A percentile compares a stretch with the other conserved stretches of the same genome.
Conservation (phyloP, 2,329 filamentous ascomycete genomes). For the Cytospora mali region DNA sequence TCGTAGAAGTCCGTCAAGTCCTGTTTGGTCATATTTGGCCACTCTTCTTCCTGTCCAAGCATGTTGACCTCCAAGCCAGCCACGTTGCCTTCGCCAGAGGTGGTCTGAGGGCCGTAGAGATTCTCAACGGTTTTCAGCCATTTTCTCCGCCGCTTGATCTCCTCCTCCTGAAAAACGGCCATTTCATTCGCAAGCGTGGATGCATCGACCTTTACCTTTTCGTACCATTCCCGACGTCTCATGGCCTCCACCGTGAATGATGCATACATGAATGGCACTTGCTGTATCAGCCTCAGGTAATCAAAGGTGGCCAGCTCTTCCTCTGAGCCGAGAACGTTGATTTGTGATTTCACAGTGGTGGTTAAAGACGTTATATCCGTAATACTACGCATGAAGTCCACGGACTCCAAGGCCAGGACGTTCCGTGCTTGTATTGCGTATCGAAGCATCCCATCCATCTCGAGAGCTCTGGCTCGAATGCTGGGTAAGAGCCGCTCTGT, state of each 20-base stretch:
- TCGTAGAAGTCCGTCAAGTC: slow-evolving; percentile 77
- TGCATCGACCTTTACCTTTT: slow-evolving; percentile 87
- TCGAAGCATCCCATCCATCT: slow-evolving; percentile 64
- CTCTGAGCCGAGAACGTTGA: slow-evolving; percentile 71
- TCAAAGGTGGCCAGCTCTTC: slow-evolving; percentile 82
- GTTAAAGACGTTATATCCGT: slow-evolving; percentile 78
- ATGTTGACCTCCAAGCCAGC: slow-evolving; percentile 84
- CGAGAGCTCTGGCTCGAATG: slow-evolving; percentile 56
- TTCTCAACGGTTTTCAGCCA: slow-evolving; percentile 87
- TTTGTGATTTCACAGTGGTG: slow-evolving; percentile 69
- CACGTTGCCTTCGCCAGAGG: slow-evolving; percentile 67
- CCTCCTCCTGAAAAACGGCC: slow-evolving; percentile 88
- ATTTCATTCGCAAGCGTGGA: slow-evolving; percentile 89
- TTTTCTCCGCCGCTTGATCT: slow-evolving; percentile 81
- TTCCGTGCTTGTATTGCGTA: slow-evolving; percentile 69
- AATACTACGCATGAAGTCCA: slow-evolving; percentile 79
- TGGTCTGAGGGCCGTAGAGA: slow-evolving; percentile 66
- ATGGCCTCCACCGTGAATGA: slow-evolving; percentile 86
- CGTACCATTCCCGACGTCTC: slow-evolving; percentile 84
- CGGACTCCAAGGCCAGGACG: slow-evolving; percentile 63
- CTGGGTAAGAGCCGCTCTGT: slow-evolving; percentile 64
- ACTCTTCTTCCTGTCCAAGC: slow-evolving; percentile 75
- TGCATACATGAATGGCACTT: slow-evolving; percentile 87
- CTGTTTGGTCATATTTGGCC: slow-evolving; percentile 75
- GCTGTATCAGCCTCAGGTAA: slow-evolving; percentile 75